Base-by-base conservation (phyloP, 176 grass and related monocot genomes). In the Melocanna baccifera region DNA sequence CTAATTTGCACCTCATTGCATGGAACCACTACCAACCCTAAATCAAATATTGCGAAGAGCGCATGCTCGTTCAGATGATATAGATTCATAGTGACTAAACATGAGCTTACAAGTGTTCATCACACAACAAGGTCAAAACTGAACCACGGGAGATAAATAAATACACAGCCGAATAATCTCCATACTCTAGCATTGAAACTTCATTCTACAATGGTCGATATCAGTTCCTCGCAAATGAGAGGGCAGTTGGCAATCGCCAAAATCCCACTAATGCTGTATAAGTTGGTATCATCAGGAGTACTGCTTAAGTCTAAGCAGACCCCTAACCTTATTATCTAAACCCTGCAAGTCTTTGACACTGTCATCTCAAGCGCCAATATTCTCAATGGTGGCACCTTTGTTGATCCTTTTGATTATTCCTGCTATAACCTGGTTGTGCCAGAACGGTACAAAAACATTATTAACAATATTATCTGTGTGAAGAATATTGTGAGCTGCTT, bases 371-470 rank as follows among this genome's bases (percentile, higher is more conserved):
- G 91, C 96, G 55, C 89, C 81, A 18, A 98, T 92, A 76, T 94
- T 96, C 87, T 98, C 93, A 57, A 96, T 77, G 20, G 63, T 85
- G 53, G 86, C 93, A 18, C 83, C 66, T 89, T 94, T 98, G 87
- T 94, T 91, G 67, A 98, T 92, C 63, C 96, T 94, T 84, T 94
- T 98, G 78, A 98, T 12, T 34, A 98, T 98, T 47, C 96, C 96
- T 55, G 96, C 91, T 89, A 98, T 98, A 72, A 96, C 96, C 96
- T 98, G 80, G 50, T 73, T 64, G 70, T 50, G 53, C 36, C 22
- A 79, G 25, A 20, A 23, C 5, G 8, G 20, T 56, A 52, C 32
- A 62, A 77, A 55, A 70, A 67, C 53, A 86, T 7, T 19, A 81
- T n/a, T 30, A 78, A 43, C 6, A 30, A 48, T 12, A 6, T 41